Evolutionary conservation across 495 filamentous ascomycete species (phyloP), one percentile per base, ranked within the genome.

Genomic region (Neurospora sublineolata): DNA sequence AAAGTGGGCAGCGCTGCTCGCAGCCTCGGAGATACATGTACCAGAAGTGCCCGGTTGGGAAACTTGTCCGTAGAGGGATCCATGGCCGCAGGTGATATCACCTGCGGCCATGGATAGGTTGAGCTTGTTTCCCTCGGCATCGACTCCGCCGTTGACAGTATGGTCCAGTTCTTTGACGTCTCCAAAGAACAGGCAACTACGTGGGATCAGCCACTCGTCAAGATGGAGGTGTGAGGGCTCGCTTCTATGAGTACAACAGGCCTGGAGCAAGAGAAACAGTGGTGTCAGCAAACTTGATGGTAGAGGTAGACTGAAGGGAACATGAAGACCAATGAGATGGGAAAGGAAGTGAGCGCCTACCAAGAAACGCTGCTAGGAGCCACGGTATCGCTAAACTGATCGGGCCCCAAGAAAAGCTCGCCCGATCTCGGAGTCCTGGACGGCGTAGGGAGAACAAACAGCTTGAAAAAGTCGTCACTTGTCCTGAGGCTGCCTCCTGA

Each of bases 91-190:
- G 5, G 83, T 80, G 12, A 85, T 64, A 70, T 85, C 83, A n/a
- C 84, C 84, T 2, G 84, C 81, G 8, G 81, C 80, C 12, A 84
- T 78, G 58, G 76, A 23, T 14, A 36, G 8, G 4, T n/a, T 42
- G 1, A 38, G 11, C 23, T 44, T 36, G 37, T 52, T 16, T 6
- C 68, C n/a, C n/a, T 67, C 27, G 7, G 36, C 8, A 4, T 18
- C 37, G 41, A 46, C 37, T 37, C 27, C 37, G 18, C 69, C 23
- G 1, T 23, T 41, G 72, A 37, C 3, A 3, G 72, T 72, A n/a
- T 73, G 72, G 33, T 33, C 33, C 33, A 33, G 33, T 33, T 33
- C 33, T 33, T 33, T 33, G 33, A 33, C 4, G 33, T 33, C 33
- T 33, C 33, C 33, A 6, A 33, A 33, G 33, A 33, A 33, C 33